These are phyloP conservation scores for Coccomyxa subellipsoidea DNA, from an alignment of 163 green algal genomes.

Conservation along the genomic window DNA sequence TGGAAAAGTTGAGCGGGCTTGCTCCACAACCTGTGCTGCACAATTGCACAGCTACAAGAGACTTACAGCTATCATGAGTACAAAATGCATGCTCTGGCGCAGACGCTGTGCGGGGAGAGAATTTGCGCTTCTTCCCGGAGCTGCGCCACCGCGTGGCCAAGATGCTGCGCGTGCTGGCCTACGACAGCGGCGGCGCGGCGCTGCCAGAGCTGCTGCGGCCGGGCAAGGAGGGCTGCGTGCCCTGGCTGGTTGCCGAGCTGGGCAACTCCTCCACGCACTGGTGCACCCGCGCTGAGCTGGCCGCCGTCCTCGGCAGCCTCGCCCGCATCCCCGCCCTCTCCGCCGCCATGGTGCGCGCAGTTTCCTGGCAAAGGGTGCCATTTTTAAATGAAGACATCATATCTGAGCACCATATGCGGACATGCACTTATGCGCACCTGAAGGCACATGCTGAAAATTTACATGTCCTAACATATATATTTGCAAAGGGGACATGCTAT, in stretches of 20 bases:
- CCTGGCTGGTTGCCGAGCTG: constrained; percentile 4
- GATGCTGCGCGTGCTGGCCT: constrained; percentile 8
- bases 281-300: constrained; percentile 11
- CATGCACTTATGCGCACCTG: too few species aligned
- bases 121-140: constrained; percentile 10
- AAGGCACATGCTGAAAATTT: too few species aligned
- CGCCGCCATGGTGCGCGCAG: not conserved
- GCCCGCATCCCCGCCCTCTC: constrained; percentile 7
- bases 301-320: not conserved
- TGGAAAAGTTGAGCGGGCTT: too few species aligned
- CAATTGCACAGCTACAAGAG: too few species aligned
- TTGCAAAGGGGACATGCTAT: too few species aligned
- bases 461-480: too few species aligned
- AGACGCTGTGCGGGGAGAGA: constrained; percentile 9
- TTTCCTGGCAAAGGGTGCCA: not conserved
- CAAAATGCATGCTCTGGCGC: not conserved
- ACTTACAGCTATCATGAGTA: too few species aligned
- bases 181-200: not conserved
- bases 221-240: constrained; percentile 11
- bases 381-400: too few species aligned
- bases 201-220: constrained; percentile 5
- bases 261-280: constrained; percentile 2
- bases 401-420: too few species aligned
- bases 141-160: constrained; percentile 9
- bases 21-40: too few species aligned